These are phyloP conservation scores for Salvia miltiorrhiza DNA, from an alignment of 257 asterid species.

Conservation along the genomic window DNA sequence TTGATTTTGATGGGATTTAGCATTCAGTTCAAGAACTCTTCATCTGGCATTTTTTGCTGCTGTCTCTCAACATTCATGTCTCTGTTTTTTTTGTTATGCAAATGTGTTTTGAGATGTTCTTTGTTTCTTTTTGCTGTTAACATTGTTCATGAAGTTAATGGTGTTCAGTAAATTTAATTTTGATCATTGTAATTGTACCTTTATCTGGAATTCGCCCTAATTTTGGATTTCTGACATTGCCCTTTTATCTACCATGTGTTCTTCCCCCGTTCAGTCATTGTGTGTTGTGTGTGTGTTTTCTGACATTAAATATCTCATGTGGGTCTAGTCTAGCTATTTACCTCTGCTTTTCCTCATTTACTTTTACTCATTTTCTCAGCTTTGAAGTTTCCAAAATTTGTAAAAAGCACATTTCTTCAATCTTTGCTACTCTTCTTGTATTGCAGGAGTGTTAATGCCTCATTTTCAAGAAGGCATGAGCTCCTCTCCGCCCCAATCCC, in stretches of 20 bases:
- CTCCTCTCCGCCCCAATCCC: constrained; percentile 34
- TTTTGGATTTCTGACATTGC: constrained; percentile 15
- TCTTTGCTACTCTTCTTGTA: background rate
- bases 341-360: background rate
- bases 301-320: constrained; percentile 23
- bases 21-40: constrained; percentile 5
- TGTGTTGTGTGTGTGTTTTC: constrained; percentile 5
- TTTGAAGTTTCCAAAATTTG: constrained; percentile 1
- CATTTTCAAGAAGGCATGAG: constrained; percentile 47
- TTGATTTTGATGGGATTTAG: background rate
- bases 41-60: constrained; percentile 16
- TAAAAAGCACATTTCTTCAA: background rate
- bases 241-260: constrained; percentile 13
- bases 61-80: background rate
- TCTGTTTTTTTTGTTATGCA: background rate
- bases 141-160: background rate
- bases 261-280: constrained; percentile 25
- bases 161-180: background rate
- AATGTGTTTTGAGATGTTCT: background rate
- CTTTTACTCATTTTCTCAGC: background rate
- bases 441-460: constrained; percentile 53
- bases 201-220: constrained; percentile 1
- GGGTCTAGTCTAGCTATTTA: constrained; percentile 21
- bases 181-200: background rate
- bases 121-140: background rate